A percentile compares a stretch with the other conserved stretches of the same genome.
Conservation (phyloP, 2,329 filamentous ascomycete species). For the Madurella fahalii region DNA sequence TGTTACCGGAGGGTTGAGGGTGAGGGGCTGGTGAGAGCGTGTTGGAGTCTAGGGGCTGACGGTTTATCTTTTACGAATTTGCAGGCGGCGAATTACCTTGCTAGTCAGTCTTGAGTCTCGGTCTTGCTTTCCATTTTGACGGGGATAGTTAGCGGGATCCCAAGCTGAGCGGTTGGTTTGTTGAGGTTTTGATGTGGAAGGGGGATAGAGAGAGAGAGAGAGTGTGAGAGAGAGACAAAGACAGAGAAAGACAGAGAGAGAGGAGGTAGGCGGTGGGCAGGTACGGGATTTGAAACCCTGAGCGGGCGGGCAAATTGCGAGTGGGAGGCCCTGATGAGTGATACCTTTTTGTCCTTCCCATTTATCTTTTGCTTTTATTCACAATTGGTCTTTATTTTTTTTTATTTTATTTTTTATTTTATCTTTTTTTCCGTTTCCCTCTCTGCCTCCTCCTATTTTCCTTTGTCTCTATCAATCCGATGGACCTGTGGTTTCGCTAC, state of each 20-base stretch:
- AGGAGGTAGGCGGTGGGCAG: neutral
- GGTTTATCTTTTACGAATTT: slow-evolving; percentile 8
- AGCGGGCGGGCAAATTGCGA: neutral
- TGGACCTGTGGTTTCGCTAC: neutral
- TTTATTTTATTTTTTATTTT: neutral
- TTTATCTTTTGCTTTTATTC: too few species aligned
- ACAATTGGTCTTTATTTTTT: neutral
- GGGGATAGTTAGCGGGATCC: neutral
- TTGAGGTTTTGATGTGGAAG: neutral
- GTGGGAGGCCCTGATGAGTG: slow-evolving; percentile 12
- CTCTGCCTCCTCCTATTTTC: neutral
- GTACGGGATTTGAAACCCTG: neutral
- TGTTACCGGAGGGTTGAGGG: neutral
- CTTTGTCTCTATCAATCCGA: neutral
- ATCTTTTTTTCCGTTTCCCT: neutral
- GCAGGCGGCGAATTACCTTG: slow-evolving; percentile 53
- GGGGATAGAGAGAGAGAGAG: neutral
- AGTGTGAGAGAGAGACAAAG: too few species aligned
- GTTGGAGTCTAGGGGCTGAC: slow-evolving; percentile 14
- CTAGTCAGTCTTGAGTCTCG: slow-evolving; percentile 46
- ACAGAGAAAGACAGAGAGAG: too few species aligned
- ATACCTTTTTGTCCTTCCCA: slow-evolving; percentile 14
- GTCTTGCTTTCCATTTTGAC: neutral
- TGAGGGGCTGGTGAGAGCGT: slow-evolving; percentile 4
- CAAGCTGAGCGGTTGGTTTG: too few species aligned